Percentiles rank a stretch among this genome's conserved stretches.
Conservation (phyloP, 352 stramenopile genomes). For the Phytophthora pseudosyringae region DNA sequence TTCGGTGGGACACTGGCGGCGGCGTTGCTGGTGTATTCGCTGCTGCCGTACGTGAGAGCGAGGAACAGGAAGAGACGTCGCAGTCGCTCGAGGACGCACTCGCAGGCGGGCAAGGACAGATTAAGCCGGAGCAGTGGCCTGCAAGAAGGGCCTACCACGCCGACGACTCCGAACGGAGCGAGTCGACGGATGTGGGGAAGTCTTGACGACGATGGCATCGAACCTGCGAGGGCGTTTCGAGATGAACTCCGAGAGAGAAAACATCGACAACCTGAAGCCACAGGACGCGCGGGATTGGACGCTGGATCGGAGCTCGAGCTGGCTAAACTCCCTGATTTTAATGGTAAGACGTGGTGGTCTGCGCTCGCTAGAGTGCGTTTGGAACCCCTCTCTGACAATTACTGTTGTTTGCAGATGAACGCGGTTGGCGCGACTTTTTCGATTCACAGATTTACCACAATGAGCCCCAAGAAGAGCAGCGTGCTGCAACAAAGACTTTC, state of each 20-base stretch:
- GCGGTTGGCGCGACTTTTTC: constrained; percentile 57
- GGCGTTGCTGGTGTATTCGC: constrained; percentile 35
- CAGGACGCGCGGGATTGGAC: constrained; percentile 10
- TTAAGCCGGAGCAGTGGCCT: constrained; percentile 8
- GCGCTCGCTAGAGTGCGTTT: not conserved
- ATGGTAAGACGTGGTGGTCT: constrained; percentile 32
- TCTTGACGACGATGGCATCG: constrained; percentile 23
- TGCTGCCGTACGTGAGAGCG: constrained; percentile 33
- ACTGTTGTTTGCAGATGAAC: constrained; percentile 37
- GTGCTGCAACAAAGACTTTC: constrained; percentile 15
- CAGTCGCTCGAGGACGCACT: constrained; percentile 20
- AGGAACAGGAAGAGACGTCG: constrained; percentile 20
- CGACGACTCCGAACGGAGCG: constrained; percentile 24
- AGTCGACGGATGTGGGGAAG: constrained; percentile 26
- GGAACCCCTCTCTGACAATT: constrained; percentile 10
- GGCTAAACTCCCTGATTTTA: constrained; percentile 45
- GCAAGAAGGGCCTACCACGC: constrained; percentile 10
- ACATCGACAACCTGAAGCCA: constrained; percentile 15
- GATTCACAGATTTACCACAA: constrained; percentile 53
- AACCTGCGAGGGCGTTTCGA: constrained; percentile 20
- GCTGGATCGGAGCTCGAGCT: constrained; percentile 38
- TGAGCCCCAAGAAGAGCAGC: constrained; percentile 19
- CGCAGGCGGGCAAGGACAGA: constrained; percentile 10
- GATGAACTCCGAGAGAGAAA: constrained; percentile 15
- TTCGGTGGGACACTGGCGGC: constrained; percentile 36